Base-by-base conservation (phyloP, 345 rosid species). In the Gossypium raimondii region DNA sequence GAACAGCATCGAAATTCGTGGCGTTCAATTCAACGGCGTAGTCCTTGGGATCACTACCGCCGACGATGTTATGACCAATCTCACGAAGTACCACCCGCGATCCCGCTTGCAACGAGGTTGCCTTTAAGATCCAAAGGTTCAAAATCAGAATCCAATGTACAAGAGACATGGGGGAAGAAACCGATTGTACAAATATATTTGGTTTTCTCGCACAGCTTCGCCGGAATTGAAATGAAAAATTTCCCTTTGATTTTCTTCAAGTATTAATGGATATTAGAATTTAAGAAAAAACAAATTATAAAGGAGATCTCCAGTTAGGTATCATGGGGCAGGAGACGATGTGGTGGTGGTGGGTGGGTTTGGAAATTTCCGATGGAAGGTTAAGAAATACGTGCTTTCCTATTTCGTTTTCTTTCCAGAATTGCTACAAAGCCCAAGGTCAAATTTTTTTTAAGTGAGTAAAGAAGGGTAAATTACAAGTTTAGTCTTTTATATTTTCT, bases 31-130 rank as follows among this genome's bases (percentile, higher is more conserved):
- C 98, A 1, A 93, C 84, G 63, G 92, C 97, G 77, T 73, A 76
- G 71, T 95, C 97, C 45, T 50, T 79, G 64, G 59, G 73, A 67
- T 76, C 85, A 29, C 62, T 52, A 45, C 27, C 74, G 51, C 76
- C 77, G 22, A 11, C 76, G 70, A 75, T 76, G 22, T 9, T 75
- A 56, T 27, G 63, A 60, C 81, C 58, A 57, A 89, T 73, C 0
- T 83, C 86, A 38, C 92, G 88, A 67, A 92, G 93, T 65, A 89
- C 76, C 43, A 87, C 82, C 2, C 97, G 93, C 60, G 97, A 94
- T 81, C 89, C 85, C 24, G 66, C 76, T 24, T 80, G 80, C 68
- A 79, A 82, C 70, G 89, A 67, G 74, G 81, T 73, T 72, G 85
- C 76, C 67, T 80, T 79, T 43, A 63, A 77, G 87, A 78, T 75